Base-by-base conservation (phyloP, 495 filamentous ascomycete species). In the Talaromyces stipitatus region DNA sequence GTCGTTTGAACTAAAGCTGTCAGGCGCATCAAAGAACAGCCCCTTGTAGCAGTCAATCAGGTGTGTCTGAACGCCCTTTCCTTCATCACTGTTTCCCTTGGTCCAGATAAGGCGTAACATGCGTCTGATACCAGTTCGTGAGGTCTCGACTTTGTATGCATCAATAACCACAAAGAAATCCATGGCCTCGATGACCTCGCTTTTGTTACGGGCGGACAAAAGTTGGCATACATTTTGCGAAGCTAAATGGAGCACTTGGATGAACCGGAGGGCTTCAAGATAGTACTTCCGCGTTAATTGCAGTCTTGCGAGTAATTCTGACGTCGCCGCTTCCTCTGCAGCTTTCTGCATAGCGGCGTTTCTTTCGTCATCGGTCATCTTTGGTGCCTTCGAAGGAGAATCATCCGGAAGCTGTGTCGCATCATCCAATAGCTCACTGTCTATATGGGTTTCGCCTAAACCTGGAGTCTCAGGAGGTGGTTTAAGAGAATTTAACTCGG, bases 21-120 rank as follows among this genome's bases (percentile, higher is more conserved):
- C 89, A 0, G 94, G 94, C 1, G 94, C 92, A 67, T 92, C 88
- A 62, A 99, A 97, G 72, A 97, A 99, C 7, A 99, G 78, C 16
- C 88, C 84, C 69, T 88, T 94, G 76, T 99, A 99, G 66, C 90
- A 95, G 61, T 97, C 95, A 58, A 99, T 96, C 16, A 99, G 81
- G 71, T 97, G 95, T 2, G 89, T 88, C 65, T 97, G 94, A 2
- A 99, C 91, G 45, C 94, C 94, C 71, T 99, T 99, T 56, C 94
- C 94, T 78, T 99, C 94, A 64, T 99, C 94, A 63, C 89, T 96
- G 71, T 97, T 97, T 53, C 92, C 94, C 72, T 99, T 99, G 18
- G 95, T 97, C 94, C 94, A 99, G 68, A 99, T 97, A 38, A 97
- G 77, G 38, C 91, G 82, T 41, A 99, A 82, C 94, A 99, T 99